Conservation (phyloP, 352 stramenopile genomes). For the Globisporangium orthogonon region DNA sequence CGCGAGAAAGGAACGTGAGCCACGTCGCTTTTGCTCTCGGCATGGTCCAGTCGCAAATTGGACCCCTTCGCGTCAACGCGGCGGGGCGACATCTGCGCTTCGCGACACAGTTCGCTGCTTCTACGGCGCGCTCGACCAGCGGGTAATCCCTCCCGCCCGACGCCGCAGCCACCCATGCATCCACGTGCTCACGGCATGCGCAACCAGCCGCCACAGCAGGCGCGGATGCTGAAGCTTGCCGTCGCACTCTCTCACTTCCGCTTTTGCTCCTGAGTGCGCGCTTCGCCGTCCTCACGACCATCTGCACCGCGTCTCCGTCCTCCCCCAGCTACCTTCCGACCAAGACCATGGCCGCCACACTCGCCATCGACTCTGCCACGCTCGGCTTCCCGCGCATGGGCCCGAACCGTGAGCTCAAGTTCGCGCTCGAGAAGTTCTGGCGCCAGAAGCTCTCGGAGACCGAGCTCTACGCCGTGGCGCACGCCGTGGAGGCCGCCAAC, state of each 20-base stretch:
- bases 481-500: slow-evolving; percentile 75
- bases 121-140: background rate
- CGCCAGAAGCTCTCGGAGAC: slow-evolving; percentile 70
- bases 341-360: slow-evolving; percentile 22
- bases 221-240: background rate
- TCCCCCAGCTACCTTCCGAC: slow-evolving; percentile 4
- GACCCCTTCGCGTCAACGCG: background rate
- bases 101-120: background rate
- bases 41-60: background rate
- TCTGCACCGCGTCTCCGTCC: slow-evolving; percentile 14
- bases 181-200: background rate
- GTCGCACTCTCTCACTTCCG: slow-evolving; percentile 30
- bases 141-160: background rate
- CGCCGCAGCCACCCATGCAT: background rate
- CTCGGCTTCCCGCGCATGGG: slow-evolving; percentile 91
- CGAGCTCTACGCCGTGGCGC: slow-evolving; percentile 73
- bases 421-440: slow-evolving; percentile 92
- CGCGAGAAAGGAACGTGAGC: slow-evolving; percentile 33
- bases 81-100: background rate
- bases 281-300: slow-evolving; percentile 23
- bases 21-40: slow-evolving; percentile 17
- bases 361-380: slow-evolving; percentile 64
- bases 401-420: slow-evolving; percentile 92
- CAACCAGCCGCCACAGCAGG: too few species aligned
- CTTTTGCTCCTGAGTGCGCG: slow-evolving; percentile 43